Base-by-base conservation (phyloP, 2,329 filamentous ascomycete species). In the Grosmannia serpens region DNA sequence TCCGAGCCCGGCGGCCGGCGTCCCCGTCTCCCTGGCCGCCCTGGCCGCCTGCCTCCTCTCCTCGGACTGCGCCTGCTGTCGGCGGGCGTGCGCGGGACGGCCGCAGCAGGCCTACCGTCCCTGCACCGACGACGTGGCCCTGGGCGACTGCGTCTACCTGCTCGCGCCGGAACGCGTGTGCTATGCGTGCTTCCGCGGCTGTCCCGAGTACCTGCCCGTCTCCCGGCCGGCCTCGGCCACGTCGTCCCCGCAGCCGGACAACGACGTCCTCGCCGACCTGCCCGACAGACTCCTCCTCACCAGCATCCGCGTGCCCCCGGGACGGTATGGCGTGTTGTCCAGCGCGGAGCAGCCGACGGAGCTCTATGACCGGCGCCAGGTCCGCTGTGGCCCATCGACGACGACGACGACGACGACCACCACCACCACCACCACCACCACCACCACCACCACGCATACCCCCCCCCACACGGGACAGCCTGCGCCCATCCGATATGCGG, bases 101-200 rank as follows among this genome's bases (percentile, higher is more conserved):
- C 24, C 26, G 17, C n/a, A 41, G 35, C 15, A 47, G 11, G 27
- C 10, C 29, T 15, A 33, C 35, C 20, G 47, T 15, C 26, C 22
- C 41, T 41, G 33, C 4, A 27, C 27, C 7, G 7, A 24, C 15
- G 31, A 38, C 31, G 27, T 51, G 33, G 35, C 46, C 56, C 59
- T 58, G 15, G 62, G 62, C 54, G 62, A 63, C 62, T 60, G 35
- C 61, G 54, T 63, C 49, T 63, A 63, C 58, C 58, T 63, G 15
- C 55, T 63, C 20, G 31, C 54, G 7, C 61, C 62, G 15, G 62
- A 63, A 27, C 62, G 62, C 31, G 55, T 63, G 4, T 63, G 62
- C 59, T 63, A 63, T 53, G 5, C 58, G 1, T 63, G 62, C 59
- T 62, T 63, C 61, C 62, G 62, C 20, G 54, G 59, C 8, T 57